These are phyloP conservation scores for Exsudoporus floridanus DNA, from an alignment of 1,284 basidiomycete species.

Conservation along the genomic window DNA sequence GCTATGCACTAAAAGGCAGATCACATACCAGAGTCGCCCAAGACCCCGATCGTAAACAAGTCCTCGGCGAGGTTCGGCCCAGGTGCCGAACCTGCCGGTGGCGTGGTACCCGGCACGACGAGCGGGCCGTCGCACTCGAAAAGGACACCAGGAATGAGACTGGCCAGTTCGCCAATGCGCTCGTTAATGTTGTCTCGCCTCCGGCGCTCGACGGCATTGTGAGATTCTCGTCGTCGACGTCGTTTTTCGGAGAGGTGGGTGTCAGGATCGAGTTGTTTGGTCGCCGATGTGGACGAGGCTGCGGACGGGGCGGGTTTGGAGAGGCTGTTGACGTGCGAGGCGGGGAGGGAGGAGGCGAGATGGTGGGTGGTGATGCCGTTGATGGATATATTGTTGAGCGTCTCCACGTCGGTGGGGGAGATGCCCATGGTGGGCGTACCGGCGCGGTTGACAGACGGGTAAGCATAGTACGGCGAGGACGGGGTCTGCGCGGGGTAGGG, in stretches of 20 bases:
- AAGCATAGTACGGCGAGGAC: conserved; percentile 29
- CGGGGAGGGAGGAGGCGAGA: conserved; percentile 22
- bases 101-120: conserved; percentile 17
- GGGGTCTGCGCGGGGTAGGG: conserved; percentile 23
- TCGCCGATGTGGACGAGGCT: conserved; percentile 5
- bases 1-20: background rate
- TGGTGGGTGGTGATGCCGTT: conserved; percentile 21
- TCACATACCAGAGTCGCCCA: conserved; percentile 26
- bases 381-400: conserved; percentile 20
- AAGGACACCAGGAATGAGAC: conserved; percentile 82
- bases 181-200: conserved; percentile 92
- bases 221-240: conserved; percentile 75
- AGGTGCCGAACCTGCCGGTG: conserved; percentile 10
- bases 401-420: conserved; percentile 37
- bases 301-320: conserved; percentile 11
- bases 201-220: conserved; percentile 88
- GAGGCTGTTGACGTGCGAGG: conserved; percentile 7
- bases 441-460: conserved; percentile 14
- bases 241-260: conserved; percentile 73
- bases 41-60: conserved; percentile 20
- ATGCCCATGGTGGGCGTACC: conserved; percentile 30
- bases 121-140: conserved; percentile 53
- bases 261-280: conserved; percentile 24
- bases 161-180: conserved; percentile 86
- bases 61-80: conserved; percentile 20